phyloP scores from a whole-genome alignment of 1,284 basidiomycete genomes.

The Rhodotorula sp. region DNA sequence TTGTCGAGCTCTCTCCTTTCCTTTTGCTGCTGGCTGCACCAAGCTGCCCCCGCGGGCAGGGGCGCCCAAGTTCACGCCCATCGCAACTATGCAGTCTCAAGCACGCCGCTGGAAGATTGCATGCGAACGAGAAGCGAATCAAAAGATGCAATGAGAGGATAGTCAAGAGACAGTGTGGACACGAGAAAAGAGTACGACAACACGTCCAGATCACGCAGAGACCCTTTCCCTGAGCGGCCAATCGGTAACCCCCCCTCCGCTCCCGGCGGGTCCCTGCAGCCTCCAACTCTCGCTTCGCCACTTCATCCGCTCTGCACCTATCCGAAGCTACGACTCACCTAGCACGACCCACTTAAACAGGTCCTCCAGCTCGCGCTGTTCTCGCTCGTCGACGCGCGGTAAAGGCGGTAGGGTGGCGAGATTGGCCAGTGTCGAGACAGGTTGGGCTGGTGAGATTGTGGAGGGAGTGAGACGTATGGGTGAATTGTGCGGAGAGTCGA shows the following conservation, averaged over 20 bases:
- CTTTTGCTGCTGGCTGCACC: not conserved
- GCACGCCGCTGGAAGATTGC: too few relatives aligned
- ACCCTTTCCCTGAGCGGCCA: too few relatives aligned
- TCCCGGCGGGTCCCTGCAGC: not conserved
- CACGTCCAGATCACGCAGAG: too few relatives aligned
- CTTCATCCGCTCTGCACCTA: too few relatives aligned
- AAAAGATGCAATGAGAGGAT: too few relatives aligned
- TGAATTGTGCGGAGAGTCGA: not conserved
- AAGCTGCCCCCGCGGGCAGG: not conserved
- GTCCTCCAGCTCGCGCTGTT: not conserved
- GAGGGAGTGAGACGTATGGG: not conserved
- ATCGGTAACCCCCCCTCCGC: not conserved
- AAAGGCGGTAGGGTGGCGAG: not conserved
- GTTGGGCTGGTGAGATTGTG: not conserved
- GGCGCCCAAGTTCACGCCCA: too few relatives aligned
- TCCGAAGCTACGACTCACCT: too few relatives aligned
- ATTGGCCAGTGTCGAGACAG: not conserved
- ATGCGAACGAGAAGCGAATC: too few relatives aligned
- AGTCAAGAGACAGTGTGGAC: not conserved
- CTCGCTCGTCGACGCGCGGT: not conserved
- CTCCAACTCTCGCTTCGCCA: not conserved
- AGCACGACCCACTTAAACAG: not conserved
- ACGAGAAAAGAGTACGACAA: not conserved
- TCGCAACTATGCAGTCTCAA: too few relatives aligned
- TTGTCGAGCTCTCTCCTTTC: not conserved